Conservation (phyloP, 306 rosid genomes). For the Pyrus communis region DNA sequence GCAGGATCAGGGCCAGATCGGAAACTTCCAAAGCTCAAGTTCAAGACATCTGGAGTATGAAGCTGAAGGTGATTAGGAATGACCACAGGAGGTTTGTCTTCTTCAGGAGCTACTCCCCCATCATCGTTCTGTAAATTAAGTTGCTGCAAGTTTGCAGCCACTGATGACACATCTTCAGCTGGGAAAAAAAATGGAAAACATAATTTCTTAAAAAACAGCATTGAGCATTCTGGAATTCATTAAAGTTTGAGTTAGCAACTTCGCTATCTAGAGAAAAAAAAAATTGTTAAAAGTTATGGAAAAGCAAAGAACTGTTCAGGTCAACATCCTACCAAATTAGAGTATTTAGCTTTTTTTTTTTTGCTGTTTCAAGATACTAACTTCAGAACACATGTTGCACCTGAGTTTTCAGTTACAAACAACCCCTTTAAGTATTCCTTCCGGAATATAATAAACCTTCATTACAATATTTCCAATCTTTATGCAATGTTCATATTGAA, state of each 20-base stretch:
- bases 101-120: constrained; percentile 53
- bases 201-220: background rate
- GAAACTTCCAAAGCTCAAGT: constrained; percentile 96
- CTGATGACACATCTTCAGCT: constrained; percentile 60
- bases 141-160: constrained; percentile 69
- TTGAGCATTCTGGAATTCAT: background rate
- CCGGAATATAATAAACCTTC: background rate
- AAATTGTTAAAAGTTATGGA: background rate
- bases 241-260: background rate
- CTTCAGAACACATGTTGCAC: background rate
- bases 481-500: background rate
- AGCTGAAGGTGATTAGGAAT: constrained; percentile 92
- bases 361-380: background rate
- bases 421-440: background rate
- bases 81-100: constrained; percentile 67
- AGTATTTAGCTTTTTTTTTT: background rate
- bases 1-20: constrained; percentile 52
- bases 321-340: background rate
- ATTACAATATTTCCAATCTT: background rate
- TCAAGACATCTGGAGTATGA: constrained; percentile 89
- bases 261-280: background rate
- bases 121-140: constrained; percentile 59
- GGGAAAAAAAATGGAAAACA: constrained; percentile 9
- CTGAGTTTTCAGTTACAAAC: background rate
- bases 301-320: background rate